Conservation (phyloP, 176 grass and related monocot species). For the Eleusine coracana region DNA sequence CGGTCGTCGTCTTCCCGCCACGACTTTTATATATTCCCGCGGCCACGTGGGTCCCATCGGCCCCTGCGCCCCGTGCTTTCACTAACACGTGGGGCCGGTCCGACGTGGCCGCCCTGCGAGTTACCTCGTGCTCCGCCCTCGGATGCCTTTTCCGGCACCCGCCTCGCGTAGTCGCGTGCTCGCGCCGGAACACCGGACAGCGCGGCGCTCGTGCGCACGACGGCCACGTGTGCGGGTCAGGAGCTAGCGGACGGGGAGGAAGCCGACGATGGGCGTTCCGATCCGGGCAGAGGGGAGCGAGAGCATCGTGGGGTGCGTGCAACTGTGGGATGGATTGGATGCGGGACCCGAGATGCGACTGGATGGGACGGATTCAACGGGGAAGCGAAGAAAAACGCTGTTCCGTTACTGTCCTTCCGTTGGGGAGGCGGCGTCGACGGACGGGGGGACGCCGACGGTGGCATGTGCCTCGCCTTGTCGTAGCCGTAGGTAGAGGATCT, state of each 20-base stretch:
- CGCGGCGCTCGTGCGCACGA: neutral
- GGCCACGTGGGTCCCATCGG: slow-evolving; percentile 27
- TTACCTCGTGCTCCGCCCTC: slow-evolving; percentile 63
- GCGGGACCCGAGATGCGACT: neutral
- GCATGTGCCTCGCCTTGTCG: neutral
- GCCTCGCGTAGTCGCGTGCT: neutral
- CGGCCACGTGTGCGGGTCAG: slow-evolving; percentile 27
- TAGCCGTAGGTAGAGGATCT: neutral
- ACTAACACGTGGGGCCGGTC: neutral
- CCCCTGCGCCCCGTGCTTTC: neutral
- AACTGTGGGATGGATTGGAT: neutral
- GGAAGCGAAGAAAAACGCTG: neutral
- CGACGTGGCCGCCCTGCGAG: slow-evolving; percentile 48
- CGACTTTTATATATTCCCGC: neutral
- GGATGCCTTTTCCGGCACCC: slow-evolving; percentile 49
- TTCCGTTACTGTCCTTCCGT: slow-evolving; percentile 48
- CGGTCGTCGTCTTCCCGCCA: slow-evolving; percentile 34
- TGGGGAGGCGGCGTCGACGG: neutral
- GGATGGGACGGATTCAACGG: slow-evolving; percentile 9
- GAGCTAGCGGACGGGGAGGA: neutral
- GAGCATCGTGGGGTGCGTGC: neutral
- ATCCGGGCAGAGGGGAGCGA: neutral
- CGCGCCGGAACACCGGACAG: slow-evolving; percentile 18
- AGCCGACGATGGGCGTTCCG: neutral
- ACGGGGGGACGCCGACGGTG: neutral